Base-by-base conservation (phyloP, 2,329 filamentous ascomycete genomes). In the Colletotrichum abscissum region DNA sequence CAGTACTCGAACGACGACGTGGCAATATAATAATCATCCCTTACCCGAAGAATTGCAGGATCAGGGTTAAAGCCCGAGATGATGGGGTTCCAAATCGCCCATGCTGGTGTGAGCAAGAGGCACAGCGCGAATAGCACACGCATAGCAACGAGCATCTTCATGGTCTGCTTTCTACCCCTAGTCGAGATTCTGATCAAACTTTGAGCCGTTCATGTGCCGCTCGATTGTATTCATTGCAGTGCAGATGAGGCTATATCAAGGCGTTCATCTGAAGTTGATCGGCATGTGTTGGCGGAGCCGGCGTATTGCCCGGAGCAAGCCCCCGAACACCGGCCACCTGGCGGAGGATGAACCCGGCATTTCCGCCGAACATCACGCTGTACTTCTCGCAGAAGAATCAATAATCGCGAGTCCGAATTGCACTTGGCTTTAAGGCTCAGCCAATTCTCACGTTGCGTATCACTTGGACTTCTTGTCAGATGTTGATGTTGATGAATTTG, bases 1-100 rank as follows among this genome's bases (percentile, higher is more conserved):
- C 85, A 88, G 79, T 85, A 88, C 77, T 90, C 88, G 72, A 90
- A 90, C 0, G 86, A 86, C 1, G 88, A 89, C 2, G 86, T 89
- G 5, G 85, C 86, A 26, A 89, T 82, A 78, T 86, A 89, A 77
- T 86, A 90, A 76, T 88, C 86, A 55, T 83, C 76, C 8, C 81
- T 81, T 24, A 88, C 85, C 3, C 87, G 82, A 12, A 88, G 75
- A 52, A 89, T 84, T 1, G 87, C 88, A 0, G 88, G 87, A 75
- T 90, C 88, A 14, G 88, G 85, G 70, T 89, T 88, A 78, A 87
- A 89, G 19, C 88, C 88, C 1, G 87, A 84, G 38, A 90, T 80
- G 24, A 89, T 87, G 1, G 87, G 87, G 74, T 89, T 79, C 56
- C 75, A 68, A 24, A 64, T 60, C 11, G 72, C 68, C 4, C n/a